Base-by-base conservation (phyloP, 805 yeast species). In the Wickerhamiella kazuoi region DNA sequence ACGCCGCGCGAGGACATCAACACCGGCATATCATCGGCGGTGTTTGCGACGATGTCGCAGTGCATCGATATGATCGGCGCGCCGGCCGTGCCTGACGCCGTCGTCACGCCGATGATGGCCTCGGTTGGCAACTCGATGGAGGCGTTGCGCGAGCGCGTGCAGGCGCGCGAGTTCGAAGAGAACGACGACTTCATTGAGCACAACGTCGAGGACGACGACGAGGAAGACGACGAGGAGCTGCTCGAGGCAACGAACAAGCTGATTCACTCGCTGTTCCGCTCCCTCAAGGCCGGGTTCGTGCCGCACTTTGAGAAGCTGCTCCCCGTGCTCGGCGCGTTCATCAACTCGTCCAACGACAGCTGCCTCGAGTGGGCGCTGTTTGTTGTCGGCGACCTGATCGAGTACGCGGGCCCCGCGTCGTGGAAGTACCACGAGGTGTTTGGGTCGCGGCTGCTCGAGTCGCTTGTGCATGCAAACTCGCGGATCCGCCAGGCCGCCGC, bases 401-500 rank as follows among this genome's bases (percentile, higher is more conserved):
- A 86, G 57, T 74, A 68, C 57, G 68, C 81, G 35, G 94, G 94
- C 18, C 68, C 76, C 8, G 68, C 69, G 31, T 73, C 90, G 0
- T 66, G 63, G 38, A 66, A 68, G 21, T 79, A 72, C 53, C 73
- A 74, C 50, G 82, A 76, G 33, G 55, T 73, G 46, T 79, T 81
- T 54, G 57, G 77, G 39, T 65, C 65, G 44, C 72, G 71, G 26
- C 64, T 83, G 24, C 76, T 75, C n/a, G 77, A 74, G 40, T 68
- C 79, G 2, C 61, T 86, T 37, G 67, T 48, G 6, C 47, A 50
- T 26, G 50, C 46, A 4, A 53, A 57, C 40, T 49, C 93, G 3
- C 65, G 74, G 4, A 67, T 86, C 29, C 77, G 96, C 50, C 96
- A 90, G 62, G 81, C 82, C 11, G 86, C 94, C 2, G 73, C 90